A percentile compares a stretch with the other conserved stretches of the same genome.
Conservation (phyloP, 1,139 yeast species). For the Saccharomyces hybrid region DNA sequence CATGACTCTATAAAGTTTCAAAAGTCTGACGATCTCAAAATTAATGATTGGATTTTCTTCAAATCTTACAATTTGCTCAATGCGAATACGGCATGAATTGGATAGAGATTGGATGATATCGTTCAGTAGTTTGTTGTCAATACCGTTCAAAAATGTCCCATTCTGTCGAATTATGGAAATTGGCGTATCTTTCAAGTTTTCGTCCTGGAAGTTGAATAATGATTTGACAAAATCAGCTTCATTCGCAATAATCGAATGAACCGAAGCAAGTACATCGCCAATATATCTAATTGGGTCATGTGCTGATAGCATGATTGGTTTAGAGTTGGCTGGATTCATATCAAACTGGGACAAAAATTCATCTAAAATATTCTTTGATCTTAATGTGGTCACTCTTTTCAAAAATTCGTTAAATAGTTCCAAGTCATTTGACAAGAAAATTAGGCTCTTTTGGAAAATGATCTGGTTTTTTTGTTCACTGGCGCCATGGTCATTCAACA, state of each 20-base stretch:
- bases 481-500: conserved; percentile 8
- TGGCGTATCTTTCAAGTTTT: conserved; percentile 19
- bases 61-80: conserved; percentile 62
- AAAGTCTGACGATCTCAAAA: conserved; percentile 52
- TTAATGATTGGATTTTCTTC: conserved; percentile 53
- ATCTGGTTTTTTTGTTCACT: conserved; percentile 12
- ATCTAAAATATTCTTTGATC: conserved; percentile 50
- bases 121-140: conserved; percentile 30
- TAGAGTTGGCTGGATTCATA: conserved; percentile 23
- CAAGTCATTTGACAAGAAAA: conserved; percentile 33
- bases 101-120: conserved; percentile 44
- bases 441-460: conserved; percentile 26
- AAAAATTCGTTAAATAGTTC: conserved; percentile 45
- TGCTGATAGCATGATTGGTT: conserved; percentile 56
- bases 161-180: conserved; percentile 25
- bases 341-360: conserved; percentile 51
- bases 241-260: conserved; percentile 82
- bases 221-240: conserved; percentile 70
- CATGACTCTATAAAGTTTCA: conserved; percentile 65
- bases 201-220: conserved; percentile 39
- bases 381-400: conserved; percentile 48
- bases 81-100: conserved; percentile 44
- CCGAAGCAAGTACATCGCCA: conserved; percentile 84
- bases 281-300: conserved; percentile 78
- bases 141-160: conserved; percentile 24